Evolutionary conservation across 352 stramenopile species (phyloP).

Genomic region (Phytopythium sindhum): DNA sequence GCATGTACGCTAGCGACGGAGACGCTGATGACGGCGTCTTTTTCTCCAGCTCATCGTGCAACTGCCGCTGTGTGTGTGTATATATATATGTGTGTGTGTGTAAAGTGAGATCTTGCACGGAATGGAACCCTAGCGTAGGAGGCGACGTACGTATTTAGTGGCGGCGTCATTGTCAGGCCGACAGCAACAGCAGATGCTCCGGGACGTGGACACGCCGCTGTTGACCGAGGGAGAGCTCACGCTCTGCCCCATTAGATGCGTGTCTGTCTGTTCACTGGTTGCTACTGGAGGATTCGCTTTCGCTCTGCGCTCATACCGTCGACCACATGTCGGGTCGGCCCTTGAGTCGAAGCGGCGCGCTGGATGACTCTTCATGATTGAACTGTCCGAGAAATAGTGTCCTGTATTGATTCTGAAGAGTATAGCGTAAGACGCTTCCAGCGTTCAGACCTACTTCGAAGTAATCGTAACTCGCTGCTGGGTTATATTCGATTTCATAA

Average conservation of each 20-base stretch:
- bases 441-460: too few relatives aligned
- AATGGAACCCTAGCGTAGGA: neutral
- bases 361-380: too few relatives aligned
- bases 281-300: too few relatives aligned
- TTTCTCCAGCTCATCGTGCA: slow-evolving; percentile 8
- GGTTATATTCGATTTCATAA: too few relatives aligned
- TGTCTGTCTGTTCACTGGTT: too few relatives aligned
- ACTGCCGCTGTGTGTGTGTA: neutral
- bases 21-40: neutral
- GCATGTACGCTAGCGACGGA: slow-evolving; percentile 7
- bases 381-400: too few relatives aligned
- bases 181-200: neutral
- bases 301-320: too few relatives aligned
- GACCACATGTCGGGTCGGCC: too few relatives aligned
- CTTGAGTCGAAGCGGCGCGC: too few relatives aligned
- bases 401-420: neutral
- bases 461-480: too few relatives aligned
- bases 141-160: slow-evolving; percentile 4
- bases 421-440: too few relatives aligned
- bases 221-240: neutral
- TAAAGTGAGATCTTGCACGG: neutral
- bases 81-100: too few relatives aligned
- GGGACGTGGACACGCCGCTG: neutral
- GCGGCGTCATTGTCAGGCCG: slow-evolving; percentile 2
- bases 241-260: neutral